phyloP scores from a whole-genome alignment of 306 rosid genomes.

The Rubus parviflorus region DNA sequence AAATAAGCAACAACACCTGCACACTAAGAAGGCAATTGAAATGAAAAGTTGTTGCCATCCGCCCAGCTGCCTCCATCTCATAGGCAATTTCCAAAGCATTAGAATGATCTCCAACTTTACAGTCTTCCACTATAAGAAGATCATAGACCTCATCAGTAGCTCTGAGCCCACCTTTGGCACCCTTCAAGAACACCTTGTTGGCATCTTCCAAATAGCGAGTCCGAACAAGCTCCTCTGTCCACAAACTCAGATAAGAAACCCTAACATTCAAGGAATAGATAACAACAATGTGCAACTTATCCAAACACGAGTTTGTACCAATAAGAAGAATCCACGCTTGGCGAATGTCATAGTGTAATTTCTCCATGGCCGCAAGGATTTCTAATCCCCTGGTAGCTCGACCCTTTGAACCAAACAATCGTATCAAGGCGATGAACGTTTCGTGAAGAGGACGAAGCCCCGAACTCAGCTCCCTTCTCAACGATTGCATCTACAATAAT shows the following conservation, averaged over 20 bases:
- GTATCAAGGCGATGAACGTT: slow-evolving; percentile 70
- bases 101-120: slow-evolving; percentile 82
- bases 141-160: slow-evolving; percentile 86
- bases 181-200: slow-evolving; percentile 76
- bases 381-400: slow-evolving; percentile 60
- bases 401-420: slow-evolving; percentile 80
- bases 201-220: slow-evolving; percentile 74
- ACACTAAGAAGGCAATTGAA: slow-evolving; percentile 90
- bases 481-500: slow-evolving; percentile 61
- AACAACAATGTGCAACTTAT: background rate
- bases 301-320: slow-evolving; percentile 36
- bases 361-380: slow-evolving; percentile 88
- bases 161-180: slow-evolving; percentile 74
- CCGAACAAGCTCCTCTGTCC: slow-evolving; percentile 75
- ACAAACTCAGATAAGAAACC: slow-evolving; percentile 23
- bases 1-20: slow-evolving; percentile 51
- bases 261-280: background rate
- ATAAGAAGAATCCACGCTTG: slow-evolving; percentile 81
- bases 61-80: slow-evolving; percentile 96
- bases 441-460: slow-evolving; percentile 93
- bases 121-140: slow-evolving; percentile 69
- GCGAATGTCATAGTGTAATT: slow-evolving; percentile 72
- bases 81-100: slow-evolving; percentile 82
- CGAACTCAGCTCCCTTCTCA: slow-evolving; percentile 76
- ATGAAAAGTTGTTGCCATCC: slow-evolving; percentile 96